phyloP scores from a whole-genome alignment of 352 stramenopile species.

The Phytopythium litorale region DNA sequence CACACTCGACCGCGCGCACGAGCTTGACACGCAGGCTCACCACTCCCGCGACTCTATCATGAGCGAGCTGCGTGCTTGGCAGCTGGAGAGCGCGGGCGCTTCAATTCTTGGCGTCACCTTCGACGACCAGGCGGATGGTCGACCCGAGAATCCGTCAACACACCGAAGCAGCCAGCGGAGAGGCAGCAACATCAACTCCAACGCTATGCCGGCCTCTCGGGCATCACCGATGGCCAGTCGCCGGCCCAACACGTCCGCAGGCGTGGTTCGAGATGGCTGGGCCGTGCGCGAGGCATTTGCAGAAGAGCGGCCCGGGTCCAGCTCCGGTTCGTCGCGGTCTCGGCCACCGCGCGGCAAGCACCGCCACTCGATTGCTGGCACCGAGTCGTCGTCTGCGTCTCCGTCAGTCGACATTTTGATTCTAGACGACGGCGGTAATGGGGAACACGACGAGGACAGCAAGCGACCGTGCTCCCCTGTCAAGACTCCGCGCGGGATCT shows the following conservation, averaged over 20 bases:
- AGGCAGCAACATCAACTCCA: constrained; percentile 17
- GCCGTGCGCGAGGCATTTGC: constrained; percentile 57
- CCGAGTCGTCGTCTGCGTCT: constrained; percentile 2
- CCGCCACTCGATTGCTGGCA: background rate
- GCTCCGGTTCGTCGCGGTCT: background rate
- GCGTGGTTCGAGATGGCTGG: constrained; percentile 32
- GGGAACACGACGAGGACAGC: constrained; percentile 17
- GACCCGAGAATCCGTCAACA: constrained; percentile 4
- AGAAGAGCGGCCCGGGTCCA: constrained; percentile 13
- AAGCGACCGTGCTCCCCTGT: constrained; percentile 42
- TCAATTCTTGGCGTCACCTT: constrained; percentile 34
- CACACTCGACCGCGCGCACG: constrained; percentile 63
- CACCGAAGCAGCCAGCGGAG: constrained; percentile 16
- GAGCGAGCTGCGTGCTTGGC: constrained; percentile 61
- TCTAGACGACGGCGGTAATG: constrained; percentile 30
- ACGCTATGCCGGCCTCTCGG: background rate
- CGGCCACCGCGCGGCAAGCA: constrained; percentile 1
- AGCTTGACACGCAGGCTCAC: constrained; percentile 57
- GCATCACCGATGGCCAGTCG: constrained; percentile 16
- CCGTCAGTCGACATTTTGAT: constrained; percentile 50
- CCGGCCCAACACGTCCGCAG: constrained; percentile 51
- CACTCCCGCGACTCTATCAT: constrained; percentile 66
- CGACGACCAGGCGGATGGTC: constrained; percentile 14
- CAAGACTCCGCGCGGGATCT: constrained; percentile 49
- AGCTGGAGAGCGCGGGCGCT: constrained; percentile 44